Evolutionary conservation across 176 grass and related monocot species (phyloP), one percentile per base, ranked within the genome.

Genomic region (Zoysia pacifica): DNA sequence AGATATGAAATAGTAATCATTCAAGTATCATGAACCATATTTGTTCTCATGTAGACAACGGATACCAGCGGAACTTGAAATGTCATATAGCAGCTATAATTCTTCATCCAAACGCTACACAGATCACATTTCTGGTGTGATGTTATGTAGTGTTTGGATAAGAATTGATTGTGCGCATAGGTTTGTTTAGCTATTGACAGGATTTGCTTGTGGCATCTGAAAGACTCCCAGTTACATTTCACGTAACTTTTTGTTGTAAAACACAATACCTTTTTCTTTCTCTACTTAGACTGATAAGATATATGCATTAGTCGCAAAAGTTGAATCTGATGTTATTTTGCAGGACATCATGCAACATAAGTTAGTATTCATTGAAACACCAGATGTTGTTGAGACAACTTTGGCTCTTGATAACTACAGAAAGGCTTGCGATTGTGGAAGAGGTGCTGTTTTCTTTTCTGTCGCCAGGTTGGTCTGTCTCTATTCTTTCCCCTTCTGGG

Each of bases 261-360:
- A 46, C 11, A 49, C 40, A 49, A 5, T n/a, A 2, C 45, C 54
- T 42, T 2, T 84, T 84, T 70, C 46, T 70, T 84, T 39, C 47
- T 72, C 67, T 78, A 54, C n/a, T 84, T 28, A 46, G 67, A 64
- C 58, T 49, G n/a, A 56, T 66, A 72, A 68, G n/a, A 18, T 47
- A 19, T 38, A 47, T 41, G 18, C 42, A 64, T 42, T 78, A 45
- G 68, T 67, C 3, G 2, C 5, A 69, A 62, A 20, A 77, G 50
- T 51, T 19, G 43, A 67, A 67, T 16, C 49, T 79, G 46, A 43
- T 78, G 16, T 9, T 81, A 73, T 89, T 87, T 79, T 89, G 13
- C 89, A 98, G 96, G 92, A 98, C 60, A 89, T 98, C 19, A 98
- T 98, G 96, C 96, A 98, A 40, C 96, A 98, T 85, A 98, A 98